Evolutionary conservation across 768 basidiomycete species (phyloP), one percentile per base, ranked within the genome.

Genomic region (Gloeostereum incarnatum): DNA sequence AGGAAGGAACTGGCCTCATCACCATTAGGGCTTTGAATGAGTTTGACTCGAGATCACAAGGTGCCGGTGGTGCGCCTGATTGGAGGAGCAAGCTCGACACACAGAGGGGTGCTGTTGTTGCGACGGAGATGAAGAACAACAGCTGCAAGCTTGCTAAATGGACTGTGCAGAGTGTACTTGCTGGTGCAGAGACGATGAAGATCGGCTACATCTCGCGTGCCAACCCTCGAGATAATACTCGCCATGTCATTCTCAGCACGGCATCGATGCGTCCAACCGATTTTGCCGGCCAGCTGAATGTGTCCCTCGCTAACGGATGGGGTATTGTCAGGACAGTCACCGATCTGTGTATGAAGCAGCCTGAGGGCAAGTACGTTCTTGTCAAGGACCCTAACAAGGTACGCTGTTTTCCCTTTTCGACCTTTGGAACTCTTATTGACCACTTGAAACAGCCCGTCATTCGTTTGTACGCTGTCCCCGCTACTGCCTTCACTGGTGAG

Each of bases 101-200:
- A 4, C 92, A 97, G 60, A 78, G 92, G 31, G 96, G 96, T 45
- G 96, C 96, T 2, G 94, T 99, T 30, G 92, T 98, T 43, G 91
- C 96, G 24, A 93, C 90, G 18, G 96, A 99, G 69, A 98, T 98
- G 96, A 99, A 98, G 69, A 99, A 99, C 63, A 99, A 99, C 65
- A 88, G 83, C 50, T 92, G 83, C 65, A 99, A 99, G 60, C 73
- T 99, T 20, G 92, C 93, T 14, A 85, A 94, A 52, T 99, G 94
- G 92, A 82, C 94, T 0, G 88, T 97, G 13, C 92, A 97, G 66
- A 86, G 86, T 54, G 71, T 97, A 26, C 68, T 99, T 24, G 91
- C 96, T 31, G 96, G 96, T 31, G 94, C 92, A 16, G 96, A 98
- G 36, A 63, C 81, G 44, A 84, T 98, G 81, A 99, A 98, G 66